A percentile compares a stretch with the other conserved stretches of the same genome.
These are phyloP conservation scores for Tuber melanosporum DNA, from an alignment of 495 filamentous ascomycete species.

Conservation along the genomic window DNA sequence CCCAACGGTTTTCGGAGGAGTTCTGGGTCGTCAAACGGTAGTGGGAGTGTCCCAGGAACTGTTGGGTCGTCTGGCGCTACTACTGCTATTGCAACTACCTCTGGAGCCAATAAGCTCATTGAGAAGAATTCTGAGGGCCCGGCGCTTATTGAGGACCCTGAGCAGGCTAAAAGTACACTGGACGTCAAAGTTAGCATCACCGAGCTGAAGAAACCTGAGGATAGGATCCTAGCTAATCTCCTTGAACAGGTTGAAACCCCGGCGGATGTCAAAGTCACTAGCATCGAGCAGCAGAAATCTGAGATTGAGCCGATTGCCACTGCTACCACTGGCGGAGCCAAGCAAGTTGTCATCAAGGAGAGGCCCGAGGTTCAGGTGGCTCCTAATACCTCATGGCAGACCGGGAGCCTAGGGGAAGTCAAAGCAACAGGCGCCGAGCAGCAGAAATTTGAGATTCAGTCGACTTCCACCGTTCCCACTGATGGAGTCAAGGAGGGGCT, in stretches of 20 bases:
- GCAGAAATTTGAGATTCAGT: not conserved
- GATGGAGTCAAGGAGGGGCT: not conserved
- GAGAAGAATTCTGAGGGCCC: not conserved
- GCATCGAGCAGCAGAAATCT: not conserved
- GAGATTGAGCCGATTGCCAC: not conserved
- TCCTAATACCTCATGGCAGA: not conserved
- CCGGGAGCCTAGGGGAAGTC: not conserved
- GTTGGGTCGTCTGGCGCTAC: not conserved
- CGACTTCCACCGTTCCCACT: not conserved
- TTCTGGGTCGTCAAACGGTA: not conserved
- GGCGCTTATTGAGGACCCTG: not conserved
- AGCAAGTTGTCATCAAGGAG: not conserved
- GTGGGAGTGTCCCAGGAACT: not conserved
- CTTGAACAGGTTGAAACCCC: not conserved
- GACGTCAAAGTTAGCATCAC: not conserved
- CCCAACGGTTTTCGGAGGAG: not conserved
- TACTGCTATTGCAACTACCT: not conserved
- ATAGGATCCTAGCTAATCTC: not conserved
- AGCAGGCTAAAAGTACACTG: not conserved
- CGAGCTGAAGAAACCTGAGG: not conserved
- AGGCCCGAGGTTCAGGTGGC: not conserved
- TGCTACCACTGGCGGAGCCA: not conserved
- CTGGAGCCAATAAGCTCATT: not conserved
- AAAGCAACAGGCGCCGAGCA: not conserved
- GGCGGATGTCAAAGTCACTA: not conserved